Evolutionary conservation across 179 eudicot genomes (phyloP), one percentile per base, ranked within the genome.

Genomic region (Beta macrorhiza): DNA sequence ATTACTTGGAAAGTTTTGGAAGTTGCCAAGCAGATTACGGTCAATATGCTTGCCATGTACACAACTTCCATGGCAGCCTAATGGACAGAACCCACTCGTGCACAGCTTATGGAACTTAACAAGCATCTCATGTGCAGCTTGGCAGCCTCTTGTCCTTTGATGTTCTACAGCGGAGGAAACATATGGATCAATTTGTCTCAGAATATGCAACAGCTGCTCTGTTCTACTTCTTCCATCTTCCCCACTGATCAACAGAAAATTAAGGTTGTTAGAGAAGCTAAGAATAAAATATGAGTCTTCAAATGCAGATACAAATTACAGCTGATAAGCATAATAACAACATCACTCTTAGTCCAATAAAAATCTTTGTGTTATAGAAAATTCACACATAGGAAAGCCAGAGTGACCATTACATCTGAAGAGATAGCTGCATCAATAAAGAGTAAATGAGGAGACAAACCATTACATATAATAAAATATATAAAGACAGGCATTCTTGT

Each of bases 171-270:
- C 78, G 22, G 99, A 92, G 51, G 97, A 92, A 82, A 92, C 97
- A 82, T 91, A 96, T 68, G 84, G 90, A 91, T 96, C 99, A 79
- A 92, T 81, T 90, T 91, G 97, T 82, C 92, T 90, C 89, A 92
- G 84, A 77, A 96, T 94, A 86, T 91, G 91, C 87, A 94, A 80
- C 77, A 96, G 91, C 84, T 94, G 99, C 82, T 96, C 99, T 73
- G 98, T 91, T 56, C 94, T 96, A 81, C 94, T 96, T 91, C 92
- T 90, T 81, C 99, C 99, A 86, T 96, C 99, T 84, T 96, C 99
- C 65, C 99, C 99, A 85, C 99, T 96, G 82, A 80, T 81, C 47
- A 80, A 78, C 25, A 78, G 71, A 79, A 37, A 81, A 76, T 52
- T 73, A 49, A 47, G 42, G 59, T 45, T 51, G 85, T 73, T 86